Base-by-base conservation (phyloP, 2,329 filamentous ascomycete genomes). In the Botrytis hyacinthi region DNA sequence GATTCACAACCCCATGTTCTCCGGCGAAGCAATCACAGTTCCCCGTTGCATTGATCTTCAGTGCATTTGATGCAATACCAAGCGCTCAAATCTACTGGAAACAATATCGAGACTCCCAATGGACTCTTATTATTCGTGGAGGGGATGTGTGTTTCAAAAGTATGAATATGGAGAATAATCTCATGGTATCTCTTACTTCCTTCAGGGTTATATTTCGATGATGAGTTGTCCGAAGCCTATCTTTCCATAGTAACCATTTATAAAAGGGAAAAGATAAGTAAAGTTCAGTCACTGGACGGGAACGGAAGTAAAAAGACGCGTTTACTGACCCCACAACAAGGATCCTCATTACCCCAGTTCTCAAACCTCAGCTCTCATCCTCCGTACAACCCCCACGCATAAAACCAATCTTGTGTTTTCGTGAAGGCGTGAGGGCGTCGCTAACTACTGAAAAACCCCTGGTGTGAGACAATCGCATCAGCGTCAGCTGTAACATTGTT, bases 21-120 rank as follows among this genome's bases (percentile, higher is more conserved):
- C 70, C 62, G 70, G 67, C 62, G 59, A 68, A 60, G 54, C 70
- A 72, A 68, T 68, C 32, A 40, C 46, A 40, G 48, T 51, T 72
- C 62, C 70, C 70, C 70, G 70, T 68, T 68, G 70, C 62, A 72
- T 72, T 72, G 62, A 72, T 72, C 70, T 72, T 60, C 70, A n/a
- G 32, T 72, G 70, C 70, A 72, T 72, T 68, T 59, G 61, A 67
- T 40, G 70, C 70, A 42, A 37, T 14, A 46, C 51, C 40, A 72
- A 68, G 62, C 70, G 40, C 40, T 60, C 26, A 54, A 32, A 48
- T 46, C 40, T 67, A 48, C 60, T 48, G 60, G 70, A 67, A 72
- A 63, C 69, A 35, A 35, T 32, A 35, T 46, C 29, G 42, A 48
- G 54, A 62, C 68, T 20, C 61, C 5, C 18, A 20, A 70, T 26